Percentiles rank a stretch among this genome's conserved stretches.
Conservation (phyloP, 306 rosid genomes). For the Styphnolobium japonicum region DNA sequence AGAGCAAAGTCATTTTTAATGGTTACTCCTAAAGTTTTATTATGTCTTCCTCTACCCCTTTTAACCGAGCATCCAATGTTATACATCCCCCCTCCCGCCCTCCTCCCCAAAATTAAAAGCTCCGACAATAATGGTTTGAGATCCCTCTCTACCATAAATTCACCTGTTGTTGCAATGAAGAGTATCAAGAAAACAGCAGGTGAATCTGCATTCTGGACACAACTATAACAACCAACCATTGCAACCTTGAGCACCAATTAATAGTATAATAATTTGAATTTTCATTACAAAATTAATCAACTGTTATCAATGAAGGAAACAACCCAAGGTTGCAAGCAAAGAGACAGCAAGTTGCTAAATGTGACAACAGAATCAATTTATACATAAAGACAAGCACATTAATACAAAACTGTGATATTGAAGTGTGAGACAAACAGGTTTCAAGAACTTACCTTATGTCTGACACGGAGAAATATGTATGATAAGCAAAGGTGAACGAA, state of each 20-base stretch:
- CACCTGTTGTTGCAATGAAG: neutral
- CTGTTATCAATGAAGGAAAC: conserved; percentile 5
- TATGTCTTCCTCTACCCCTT: neutral
- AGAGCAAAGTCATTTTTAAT: neutral
- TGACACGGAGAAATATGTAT: conserved; percentile 88
- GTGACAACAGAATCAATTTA: neutral
- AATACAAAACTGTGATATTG: neutral
- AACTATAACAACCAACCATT: neutral
- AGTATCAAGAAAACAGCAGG: neutral
- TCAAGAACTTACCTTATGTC: conserved; percentile 68
- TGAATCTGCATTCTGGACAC: neutral
- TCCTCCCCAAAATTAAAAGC: neutral
- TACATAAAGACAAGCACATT: neutral
- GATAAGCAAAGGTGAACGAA: conserved; percentile 90
- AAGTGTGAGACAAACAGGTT: conserved; percentile 1
- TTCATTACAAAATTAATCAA: neutral
- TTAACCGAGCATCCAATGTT: neutral
- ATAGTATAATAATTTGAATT: neutral
- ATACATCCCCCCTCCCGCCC: neutral
- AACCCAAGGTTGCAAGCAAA: neutral
- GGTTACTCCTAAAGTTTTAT: neutral
- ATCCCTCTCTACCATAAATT: conserved; percentile 6
- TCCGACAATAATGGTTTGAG: neutral
- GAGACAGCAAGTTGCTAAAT: conserved; percentile 2
- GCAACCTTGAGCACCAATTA: neutral